Percentiles rank a stretch among this genome's conserved stretches.
Conservation (phyloP, 805 yeast genomes). For the Lipomyces anomalus region DNA sequence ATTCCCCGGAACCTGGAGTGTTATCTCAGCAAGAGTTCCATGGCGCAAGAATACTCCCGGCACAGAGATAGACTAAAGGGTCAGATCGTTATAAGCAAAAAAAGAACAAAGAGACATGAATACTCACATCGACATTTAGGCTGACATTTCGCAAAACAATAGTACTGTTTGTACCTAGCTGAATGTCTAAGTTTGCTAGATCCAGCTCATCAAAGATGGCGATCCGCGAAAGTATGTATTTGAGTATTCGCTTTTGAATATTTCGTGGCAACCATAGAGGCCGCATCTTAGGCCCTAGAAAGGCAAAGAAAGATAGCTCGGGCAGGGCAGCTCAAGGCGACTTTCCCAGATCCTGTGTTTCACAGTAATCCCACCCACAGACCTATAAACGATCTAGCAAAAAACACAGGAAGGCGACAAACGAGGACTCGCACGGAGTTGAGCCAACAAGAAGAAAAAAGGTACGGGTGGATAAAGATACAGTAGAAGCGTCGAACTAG, state of each 20-base stretch:
- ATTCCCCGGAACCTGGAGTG: slow-evolving; percentile 29
- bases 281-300: no score
- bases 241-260: slow-evolving; percentile 72
- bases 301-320: no score
- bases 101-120: not conserved
- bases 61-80: slow-evolving; percentile 15
- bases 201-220: slow-evolving; percentile 78
- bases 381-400: no score
- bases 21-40: slow-evolving; percentile 19
- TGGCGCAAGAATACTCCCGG: slow-evolving; percentile 24
- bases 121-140: slow-evolving; percentile 21
- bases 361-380: no score
- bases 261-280: slow-evolving; percentile 73
- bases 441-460: no score
- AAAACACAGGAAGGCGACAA: no score
- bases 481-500: no score
- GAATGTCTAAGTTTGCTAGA: slow-evolving; percentile 73
- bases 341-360: no score
- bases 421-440: no score
- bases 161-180: slow-evolving; percentile 52
- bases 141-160: slow-evolving; percentile 28
- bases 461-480: no score
- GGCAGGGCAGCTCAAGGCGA: no score
- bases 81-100: not conserved
- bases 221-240: slow-evolving; percentile 74